Conservation (phyloP, 305 asterid genomes). For the Fraxinus ornus region DNA sequence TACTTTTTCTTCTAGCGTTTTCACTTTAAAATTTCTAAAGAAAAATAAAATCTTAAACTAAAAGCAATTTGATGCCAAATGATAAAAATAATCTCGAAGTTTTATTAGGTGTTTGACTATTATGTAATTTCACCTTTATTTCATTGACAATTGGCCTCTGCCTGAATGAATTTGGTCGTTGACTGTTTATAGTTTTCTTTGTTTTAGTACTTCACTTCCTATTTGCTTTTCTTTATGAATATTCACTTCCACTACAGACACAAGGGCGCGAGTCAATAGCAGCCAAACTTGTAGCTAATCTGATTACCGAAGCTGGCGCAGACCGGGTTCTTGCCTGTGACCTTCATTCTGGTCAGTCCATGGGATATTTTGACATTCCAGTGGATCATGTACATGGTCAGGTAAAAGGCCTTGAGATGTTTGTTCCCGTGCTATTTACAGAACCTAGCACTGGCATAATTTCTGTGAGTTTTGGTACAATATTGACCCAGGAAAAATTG, state of each 20-base stretch:
- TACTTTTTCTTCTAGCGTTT: not conserved
- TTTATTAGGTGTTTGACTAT: not conserved
- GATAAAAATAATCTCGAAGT: not conserved
- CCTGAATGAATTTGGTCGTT: not conserved
- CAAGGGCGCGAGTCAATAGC: conserved; percentile 84
- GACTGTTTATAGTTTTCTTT: not conserved
- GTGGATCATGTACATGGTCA: conserved; percentile 82
- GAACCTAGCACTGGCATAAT: not conserved
- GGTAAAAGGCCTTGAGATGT: conserved; percentile 32
- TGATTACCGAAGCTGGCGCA: conserved; percentile 77
- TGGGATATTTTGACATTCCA: conserved; percentile 83
- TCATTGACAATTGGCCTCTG: not conserved
- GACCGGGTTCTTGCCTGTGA: conserved; percentile 77
- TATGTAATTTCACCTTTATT: not conserved
- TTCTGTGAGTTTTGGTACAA: not conserved
- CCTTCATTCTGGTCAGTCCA: conserved; percentile 82
- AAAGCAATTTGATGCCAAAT: not conserved
- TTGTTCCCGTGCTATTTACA: not conserved
- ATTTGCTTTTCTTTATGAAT: conserved; percentile 19
- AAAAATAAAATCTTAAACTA: not conserved
- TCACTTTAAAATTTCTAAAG: not conserved
- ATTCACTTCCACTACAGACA: conserved; percentile 41
- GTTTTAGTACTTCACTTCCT: not conserved
- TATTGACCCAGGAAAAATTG: not conserved
- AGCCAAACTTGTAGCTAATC: conserved; percentile 72